Evolutionary conservation across 164 flowering plant species (phyloP), one percentile per base, ranked within the genome.

Genomic region (Euptelea pleiosperma): DNA sequence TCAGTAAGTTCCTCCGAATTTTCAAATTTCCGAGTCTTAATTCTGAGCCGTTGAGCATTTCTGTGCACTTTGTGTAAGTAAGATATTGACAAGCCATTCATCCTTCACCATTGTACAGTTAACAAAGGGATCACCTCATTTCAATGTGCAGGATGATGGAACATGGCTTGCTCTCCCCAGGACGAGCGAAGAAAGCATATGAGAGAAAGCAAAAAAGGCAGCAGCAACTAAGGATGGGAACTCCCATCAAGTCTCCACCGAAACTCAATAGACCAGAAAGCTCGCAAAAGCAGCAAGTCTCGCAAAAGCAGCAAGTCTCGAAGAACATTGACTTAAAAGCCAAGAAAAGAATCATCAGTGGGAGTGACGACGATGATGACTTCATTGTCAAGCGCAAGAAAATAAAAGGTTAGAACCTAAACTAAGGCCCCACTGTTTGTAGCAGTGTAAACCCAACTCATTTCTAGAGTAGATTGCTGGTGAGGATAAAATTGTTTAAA

Each of bases 151-250:
- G 99, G 99, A 73, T 93, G 87, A 90, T 93, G 99, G 99, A 93
- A 68, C 99, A 90, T 72, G 99, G 99, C 18, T 42, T 93, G 73
- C 47, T 93, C 48, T 80, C 99, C 39, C 91, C 99, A 8, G 95
- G 90, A 30, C 74, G 77, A 67, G 80, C 97, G 3, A 93, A 78
- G 62, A 84, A 65, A 68, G 97, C 99, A 39, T 73, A 69, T 37
- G 97, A 88, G 68, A 86, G 81, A 69, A 90, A 90, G 74, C 89
- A 79, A 71, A 83, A 77, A 73, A 83, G 72, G 73, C 96, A 86
- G 69, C 86, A 85, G 70, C 86, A 84, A 61, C 52, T 77, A 2
- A 75, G 91, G 62, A 57, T 61, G 64, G 99, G 97, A 29, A 93
- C 91, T 57, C 97, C 97, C 0, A 61, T 83, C 9, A 90, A 86